A percentile compares a stretch with the other conserved stretches of the same genome.
These are phyloP conservation scores for Plasmodium vinckei DNA, from an alignment of 169 alveolate species.

Conservation along the genomic window DNA sequence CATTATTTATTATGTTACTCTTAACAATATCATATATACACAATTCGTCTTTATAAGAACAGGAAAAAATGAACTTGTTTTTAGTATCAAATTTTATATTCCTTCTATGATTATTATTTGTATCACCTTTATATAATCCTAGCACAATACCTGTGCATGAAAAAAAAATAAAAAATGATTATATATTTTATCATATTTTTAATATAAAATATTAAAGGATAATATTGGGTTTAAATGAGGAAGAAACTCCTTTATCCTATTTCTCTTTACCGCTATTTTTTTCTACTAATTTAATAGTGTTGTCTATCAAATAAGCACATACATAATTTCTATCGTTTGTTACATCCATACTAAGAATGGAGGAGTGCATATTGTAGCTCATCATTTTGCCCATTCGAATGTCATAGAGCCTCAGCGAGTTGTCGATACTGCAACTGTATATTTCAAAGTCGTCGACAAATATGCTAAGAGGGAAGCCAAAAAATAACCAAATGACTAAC, in stretches of 20 bases:
- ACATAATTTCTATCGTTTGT: constrained; percentile 57
- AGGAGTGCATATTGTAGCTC: constrained; percentile 51
- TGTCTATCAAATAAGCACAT: constrained; percentile 34
- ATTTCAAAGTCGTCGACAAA: constrained; percentile 54
- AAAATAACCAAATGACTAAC: not conserved
- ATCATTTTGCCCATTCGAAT: constrained; percentile 67
- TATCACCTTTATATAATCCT: constrained; percentile 72
- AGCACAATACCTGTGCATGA: constrained; percentile 40
- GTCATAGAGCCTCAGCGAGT: constrained; percentile 42
- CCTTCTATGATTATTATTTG: constrained; percentile 53
- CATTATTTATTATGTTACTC: constrained; percentile 59
- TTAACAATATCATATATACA: constrained; percentile 53
- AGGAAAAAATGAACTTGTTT: constrained; percentile 55
- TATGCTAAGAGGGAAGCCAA: constrained; percentile 5
- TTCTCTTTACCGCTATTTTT: constrained; percentile 69
- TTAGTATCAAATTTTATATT: constrained; percentile 57
- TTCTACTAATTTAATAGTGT: constrained; percentile 54
- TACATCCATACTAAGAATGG: constrained; percentile 59
- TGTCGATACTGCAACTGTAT: constrained; percentile 66
- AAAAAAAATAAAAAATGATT: not conserved
- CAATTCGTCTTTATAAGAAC: constrained; percentile 60
- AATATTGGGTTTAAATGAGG: too few relatives aligned
- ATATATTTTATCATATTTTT: not conserved
- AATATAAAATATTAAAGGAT: not conserved
- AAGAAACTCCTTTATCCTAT: not conserved